Base-by-base conservation (phyloP, 75 land plant species). In the Pinus tabuliformis region DNA sequence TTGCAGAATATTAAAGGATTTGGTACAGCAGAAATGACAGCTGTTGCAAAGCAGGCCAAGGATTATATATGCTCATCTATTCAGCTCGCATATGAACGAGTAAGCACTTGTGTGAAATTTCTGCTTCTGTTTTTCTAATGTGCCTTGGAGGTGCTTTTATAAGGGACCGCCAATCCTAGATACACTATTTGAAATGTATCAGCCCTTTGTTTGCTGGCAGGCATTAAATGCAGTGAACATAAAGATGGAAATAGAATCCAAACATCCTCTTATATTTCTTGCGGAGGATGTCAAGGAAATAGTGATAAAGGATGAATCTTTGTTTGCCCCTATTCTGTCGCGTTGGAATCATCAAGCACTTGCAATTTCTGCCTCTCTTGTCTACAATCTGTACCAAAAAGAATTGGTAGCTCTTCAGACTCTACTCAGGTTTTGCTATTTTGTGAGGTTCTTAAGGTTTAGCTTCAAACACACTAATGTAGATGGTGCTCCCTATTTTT, bases 1-100 rank as follows among this genome's bases (percentile, higher is more conserved):
- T 49, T 49, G 52, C 52, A 49, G 63, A 62, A 62, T 24, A 62
- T n/a, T 62, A 62, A 62, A 24, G 24, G 21, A n/a, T 62, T 62
- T 37, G 72, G 81, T 17, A 73, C 83, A 49, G 77, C 82, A 58
- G 82, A 83, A 45, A 74, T 79, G 60, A 72, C 83, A 56, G 84
- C 73, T 57, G 81, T 83, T 74, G 84, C 83, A 39, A 83, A 83
- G 73, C 84, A 83, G 73, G 82, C 84, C 22, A 79, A 83, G 58
- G 84, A 79, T 42, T 83, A 83, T 71, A 83, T 83, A 3, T 79
- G 59, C 18, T 83, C 84, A 15, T 83, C 84, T 49, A 66, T 83
- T 13, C 79, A 79, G 59, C 57, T 37, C 57, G 84, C 82, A 37
- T 83, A 79, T 75, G 82, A 83, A 49, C 52, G 52, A 49, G 52